Base-by-base conservation (phyloP, 371 early-diverging fungal genomes). In the Mortierella sp. region DNA sequence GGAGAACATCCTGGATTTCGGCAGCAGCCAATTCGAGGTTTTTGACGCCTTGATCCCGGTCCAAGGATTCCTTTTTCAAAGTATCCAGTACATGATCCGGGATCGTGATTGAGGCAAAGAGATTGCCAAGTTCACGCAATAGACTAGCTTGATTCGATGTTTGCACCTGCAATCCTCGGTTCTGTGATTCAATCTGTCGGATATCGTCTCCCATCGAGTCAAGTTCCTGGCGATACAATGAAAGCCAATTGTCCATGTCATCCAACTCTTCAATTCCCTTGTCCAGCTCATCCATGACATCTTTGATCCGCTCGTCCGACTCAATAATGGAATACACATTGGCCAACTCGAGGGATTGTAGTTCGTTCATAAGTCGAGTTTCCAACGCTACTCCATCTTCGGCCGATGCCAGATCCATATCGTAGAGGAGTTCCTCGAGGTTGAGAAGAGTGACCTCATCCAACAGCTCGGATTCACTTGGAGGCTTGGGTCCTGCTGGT, bases 201-300 rank as follows among this genome's bases (percentile, higher is more conserved):
- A 97, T 96, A 82, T 97, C 97, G 80, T 95, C 94, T 28, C 95
- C 97, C 95, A 97, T 97, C 60, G 90, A 95, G 70, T 96, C 94
- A 43, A 98, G 85, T 74, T 95, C 92, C n/a, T 90, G 87, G 19
- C 92, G 92, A 81, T 96, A 97, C 44, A 93, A 86, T 16, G 85
- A 81, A 29, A 97, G 83, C 96, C 96, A 95, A 37, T 87, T 89
- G 66, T 96, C 95, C 87, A 96, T 93, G 53, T 83, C 85, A 56
- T 93, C 92, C 48, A 98, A 82, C 62, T 95, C 93, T 21, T 84
- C 64, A 25, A 96, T 84, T 1, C 96, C 93, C 26, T 84, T 85
- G 60, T 98, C 96, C 30, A 97, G 89, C 62, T 96, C 91, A 21
- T 83, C 84, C 19, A 96, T 87, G 25, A 98, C 91, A 5, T 87